Evolutionary conservation across 495 filamentous ascomycete genomes (phyloP).

Genomic region (Neurospora tetraspora): DNA sequence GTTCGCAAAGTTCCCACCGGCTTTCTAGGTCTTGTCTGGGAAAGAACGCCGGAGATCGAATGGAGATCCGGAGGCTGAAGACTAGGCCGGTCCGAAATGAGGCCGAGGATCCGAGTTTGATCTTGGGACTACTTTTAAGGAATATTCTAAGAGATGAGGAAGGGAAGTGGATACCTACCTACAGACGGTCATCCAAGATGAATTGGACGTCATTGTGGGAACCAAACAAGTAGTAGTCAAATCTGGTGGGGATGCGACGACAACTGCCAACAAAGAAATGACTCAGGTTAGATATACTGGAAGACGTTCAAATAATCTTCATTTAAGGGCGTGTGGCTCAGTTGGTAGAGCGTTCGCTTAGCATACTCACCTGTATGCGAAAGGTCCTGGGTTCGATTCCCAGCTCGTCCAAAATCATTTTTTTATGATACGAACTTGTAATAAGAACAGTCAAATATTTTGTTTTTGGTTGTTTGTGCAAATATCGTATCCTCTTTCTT

Average conservation of each 20-base stretch:
- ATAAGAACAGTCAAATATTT: not conserved
- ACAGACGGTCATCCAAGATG: not conserved
- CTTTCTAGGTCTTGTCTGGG: not conserved
- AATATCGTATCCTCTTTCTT: not conserved
- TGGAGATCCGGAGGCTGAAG: not conserved
- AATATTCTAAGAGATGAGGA: not conserved
- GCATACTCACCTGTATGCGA: not conserved
- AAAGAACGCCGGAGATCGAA: not conserved
- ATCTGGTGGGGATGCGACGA: not conserved
- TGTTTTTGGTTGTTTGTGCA: slow-evolving; percentile 3
- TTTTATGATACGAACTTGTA: not conserved
- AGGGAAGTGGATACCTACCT: not conserved
- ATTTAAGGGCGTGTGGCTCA: not conserved
- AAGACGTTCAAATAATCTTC: rapidly evolving
- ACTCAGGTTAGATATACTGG: not conserved
- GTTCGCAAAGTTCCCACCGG: not conserved
- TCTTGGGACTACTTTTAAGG: not conserved
- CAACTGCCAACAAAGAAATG: rapidly evolving
- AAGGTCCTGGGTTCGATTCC: not conserved
- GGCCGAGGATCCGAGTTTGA: not conserved
- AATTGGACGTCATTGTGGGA: not conserved
- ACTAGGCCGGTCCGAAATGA: not conserved
- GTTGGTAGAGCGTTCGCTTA: not conserved
- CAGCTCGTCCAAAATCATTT: not conserved
- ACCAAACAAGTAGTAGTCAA: not conserved